Conservation (phyloP, 768 basidiomycete genomes). For the Russula olivacea region DNA sequence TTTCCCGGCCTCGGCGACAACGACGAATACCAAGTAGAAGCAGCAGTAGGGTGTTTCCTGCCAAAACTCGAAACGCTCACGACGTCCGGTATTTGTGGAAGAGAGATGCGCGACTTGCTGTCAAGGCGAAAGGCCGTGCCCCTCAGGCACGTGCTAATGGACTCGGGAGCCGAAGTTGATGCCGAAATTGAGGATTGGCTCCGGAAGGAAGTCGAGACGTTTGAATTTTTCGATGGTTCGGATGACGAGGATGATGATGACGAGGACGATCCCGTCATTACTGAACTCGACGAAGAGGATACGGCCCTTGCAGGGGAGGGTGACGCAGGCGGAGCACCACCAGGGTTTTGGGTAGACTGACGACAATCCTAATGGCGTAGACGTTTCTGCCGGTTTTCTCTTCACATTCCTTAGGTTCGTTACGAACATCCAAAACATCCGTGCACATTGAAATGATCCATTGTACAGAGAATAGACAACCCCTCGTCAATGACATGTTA, state of each 20-base stretch:
- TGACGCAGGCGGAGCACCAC: conserved; percentile 1
- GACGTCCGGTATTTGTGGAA: conserved; percentile 41
- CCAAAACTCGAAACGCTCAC: conserved; percentile 48
- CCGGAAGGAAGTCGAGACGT: conserved; percentile 41
- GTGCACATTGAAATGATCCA: not conserved
- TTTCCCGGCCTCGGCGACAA: conserved; percentile 8
- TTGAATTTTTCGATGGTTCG: conserved; percentile 50
- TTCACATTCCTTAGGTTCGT: not conserved
- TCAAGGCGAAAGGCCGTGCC: conserved; percentile 42
- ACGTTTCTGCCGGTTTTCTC: not conserved
- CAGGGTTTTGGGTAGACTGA: conserved; percentile 8
- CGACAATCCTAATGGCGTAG: not conserved
- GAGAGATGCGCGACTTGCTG: conserved; percentile 42
- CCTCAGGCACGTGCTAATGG: conserved; percentile 42
- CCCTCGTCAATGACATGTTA: not conserved
- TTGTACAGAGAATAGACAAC: conserved; percentile 4
- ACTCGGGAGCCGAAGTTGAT: conserved; percentile 40
- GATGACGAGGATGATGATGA: conserved; percentile 41
- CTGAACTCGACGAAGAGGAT: conserved; percentile 19
- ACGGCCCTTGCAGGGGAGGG: conserved; percentile 16
- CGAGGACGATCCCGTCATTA: conserved; percentile 13
- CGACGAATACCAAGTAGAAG: not conserved
- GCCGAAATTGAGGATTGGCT: conserved; percentile 48
- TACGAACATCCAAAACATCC: not conserved
- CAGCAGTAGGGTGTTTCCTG: conserved; percentile 33